Percentiles rank a stretch among this genome's conserved stretches.
Conservation (phyloP, 1,284 basidiomycete species). For the Somion occarium region DNA sequence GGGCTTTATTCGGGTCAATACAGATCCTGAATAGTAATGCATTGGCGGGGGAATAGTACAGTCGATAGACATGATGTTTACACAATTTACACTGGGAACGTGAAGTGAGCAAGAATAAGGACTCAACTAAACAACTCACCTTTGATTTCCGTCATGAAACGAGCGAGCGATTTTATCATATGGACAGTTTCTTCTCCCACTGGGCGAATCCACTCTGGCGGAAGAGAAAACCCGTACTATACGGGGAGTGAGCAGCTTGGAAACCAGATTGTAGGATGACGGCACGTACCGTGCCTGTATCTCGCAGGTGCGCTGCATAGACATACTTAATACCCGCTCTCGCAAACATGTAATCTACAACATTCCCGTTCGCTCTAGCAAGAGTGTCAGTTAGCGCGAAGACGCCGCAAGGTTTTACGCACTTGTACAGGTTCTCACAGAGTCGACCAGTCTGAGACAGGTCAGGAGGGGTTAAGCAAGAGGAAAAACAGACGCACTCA, state of each 20-base stretch:
- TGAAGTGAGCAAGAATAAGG: no score
- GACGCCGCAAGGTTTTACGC: conserved; percentile 17
- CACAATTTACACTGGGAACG: no score
- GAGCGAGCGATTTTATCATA: conserved; percentile 62
- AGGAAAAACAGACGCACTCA: conserved; percentile 21
- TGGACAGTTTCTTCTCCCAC: conserved; percentile 72
- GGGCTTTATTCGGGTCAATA: no score
- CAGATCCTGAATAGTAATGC: no score
- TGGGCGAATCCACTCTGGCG: conserved; percentile 68
- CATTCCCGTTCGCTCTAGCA: conserved; percentile 61
- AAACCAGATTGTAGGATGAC: conserved; percentile 1
- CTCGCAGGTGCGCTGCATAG: conserved; percentile 75
- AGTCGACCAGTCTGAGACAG: conserved; percentile 52
- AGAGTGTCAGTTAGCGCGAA: conserved; percentile 2
- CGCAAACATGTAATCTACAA: conserved; percentile 74
- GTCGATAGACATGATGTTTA: no score
- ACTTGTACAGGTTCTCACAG: conserved; percentile 65
- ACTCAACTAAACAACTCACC: no score
- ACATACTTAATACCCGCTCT: conserved; percentile 65
- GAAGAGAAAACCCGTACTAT: conserved; percentile 78
- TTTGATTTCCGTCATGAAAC: conserved; percentile 48
- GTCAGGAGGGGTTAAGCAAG: not conserved
- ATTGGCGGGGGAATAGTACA: no score
- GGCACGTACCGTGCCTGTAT: conserved; percentile 74
- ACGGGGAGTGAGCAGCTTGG: not conserved